phyloP scores from a whole-genome alignment of 345 rosid genomes.

The Rhizophora mangle region DNA sequence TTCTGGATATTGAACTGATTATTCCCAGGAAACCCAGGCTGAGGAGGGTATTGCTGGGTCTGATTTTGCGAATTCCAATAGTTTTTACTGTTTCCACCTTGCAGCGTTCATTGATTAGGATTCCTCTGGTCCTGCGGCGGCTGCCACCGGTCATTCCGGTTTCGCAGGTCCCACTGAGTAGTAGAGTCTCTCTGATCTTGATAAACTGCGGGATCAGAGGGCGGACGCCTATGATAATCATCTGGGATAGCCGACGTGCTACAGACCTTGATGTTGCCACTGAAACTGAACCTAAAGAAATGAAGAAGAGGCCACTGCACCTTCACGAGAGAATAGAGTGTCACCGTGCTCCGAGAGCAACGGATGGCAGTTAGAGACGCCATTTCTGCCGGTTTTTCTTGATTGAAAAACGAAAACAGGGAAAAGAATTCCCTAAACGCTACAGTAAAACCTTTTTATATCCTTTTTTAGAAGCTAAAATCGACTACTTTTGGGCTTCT shows the following conservation, averaged over 20 bases:
- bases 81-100: conserved; percentile 15
- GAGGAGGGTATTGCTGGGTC: conserved; percentile 27
- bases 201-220: not conserved
- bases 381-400: conserved; percentile 3
- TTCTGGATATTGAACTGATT: conserved; percentile 19
- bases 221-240: conserved; percentile 1
- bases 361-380: conserved; percentile 21
- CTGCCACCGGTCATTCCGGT: no score
- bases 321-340: conserved; percentile 13
- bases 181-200: conserved; percentile 2
- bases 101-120: conserved; percentile 32
- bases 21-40: conserved; percentile 25
- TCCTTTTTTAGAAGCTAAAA: no score
- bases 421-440: no score
- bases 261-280: conserved; percentile 3
- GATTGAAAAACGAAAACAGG: no score
- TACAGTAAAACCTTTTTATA: no score
- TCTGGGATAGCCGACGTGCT: conserved; percentile 15
- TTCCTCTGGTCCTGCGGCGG: conserved; percentile 6
- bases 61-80: conserved; percentile 33
- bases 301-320: conserved; percentile 8
- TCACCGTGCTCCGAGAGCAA: not conserved
- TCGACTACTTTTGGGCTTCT: no score
- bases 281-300: conserved; percentile 3
- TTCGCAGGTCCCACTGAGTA: no score